Base-by-base conservation (phyloP, 495 filamentous ascomycete species). In the Sporormia fimetaria region DNA sequence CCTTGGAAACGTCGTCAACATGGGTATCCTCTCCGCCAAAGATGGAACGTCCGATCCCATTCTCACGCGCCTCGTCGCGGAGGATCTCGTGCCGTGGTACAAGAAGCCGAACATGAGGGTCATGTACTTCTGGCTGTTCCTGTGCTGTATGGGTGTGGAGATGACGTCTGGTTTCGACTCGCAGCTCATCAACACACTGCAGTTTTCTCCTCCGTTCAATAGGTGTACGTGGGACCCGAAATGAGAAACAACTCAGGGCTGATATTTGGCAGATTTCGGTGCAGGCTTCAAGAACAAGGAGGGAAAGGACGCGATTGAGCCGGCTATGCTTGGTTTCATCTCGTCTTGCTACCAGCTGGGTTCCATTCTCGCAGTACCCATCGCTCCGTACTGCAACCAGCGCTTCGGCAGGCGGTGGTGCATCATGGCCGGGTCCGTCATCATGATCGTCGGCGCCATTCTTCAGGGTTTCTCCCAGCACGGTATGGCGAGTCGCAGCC, bases 151-250 rank as follows among this genome's bases (percentile, higher is more conserved):
- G 39, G 46, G 46, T 11, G 40, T 49, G 0, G 46, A 49, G 34
- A 49, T 49, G 46, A 49, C 46, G 4, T 49, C 46, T 30, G 46
- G 46, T 6, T 49, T 43, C 22, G 46, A 49, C 29, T 49, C 46
- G 2, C 45, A 49, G 33, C 33, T 49, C 21, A 49, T 49, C 45
- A 49, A 49, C 33, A 49, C 45, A 11, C 33, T 49, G 23, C 45
- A 49, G 32, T 42, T 49, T 39, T 49, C 45, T 0, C 12, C 5
- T 15, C 37, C 39, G 6, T 49, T 42, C 32, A 42, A 49, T 21
- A 49, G 18, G 16, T 49, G 44, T 48, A 48, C 11, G 44, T n/a
- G n/a, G n/a, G n/a, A n/a, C n/a, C n/a, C n/a, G n/a, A n/a, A n/a
- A n/a, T n/a, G n/a, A n/a, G n/a, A n/a, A n/a, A n/a, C n/a, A n/a